Base-by-base conservation (phyloP, 176 grass and related monocot species). In the Oryza punctata region DNA sequence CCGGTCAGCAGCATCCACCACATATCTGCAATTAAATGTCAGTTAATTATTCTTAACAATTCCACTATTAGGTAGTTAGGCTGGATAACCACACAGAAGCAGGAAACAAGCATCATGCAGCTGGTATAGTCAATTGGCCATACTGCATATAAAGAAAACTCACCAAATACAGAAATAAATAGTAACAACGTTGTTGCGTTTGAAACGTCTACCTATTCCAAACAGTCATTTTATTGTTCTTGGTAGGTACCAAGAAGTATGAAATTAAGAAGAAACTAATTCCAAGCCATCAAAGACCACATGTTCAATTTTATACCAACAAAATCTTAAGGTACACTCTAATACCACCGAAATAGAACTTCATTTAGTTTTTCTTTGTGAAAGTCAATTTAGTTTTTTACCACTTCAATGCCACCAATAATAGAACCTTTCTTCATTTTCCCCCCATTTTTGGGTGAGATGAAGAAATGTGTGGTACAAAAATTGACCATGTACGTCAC, bases 1-100 rank as follows among this genome's bases (percentile, higher is more conserved):
- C 85, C 93, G 81, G 50, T 99, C 97, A 8, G 93, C 93, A 75
- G 93, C 91, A 86, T 99, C 97, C 35, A 99, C 93, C 14, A 99
- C 93, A 71, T 90, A 96, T 60, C 96, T 96, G 85, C 52, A 24
- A 86, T 79, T 64, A 72, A 73, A 85, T 81, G 13, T 69, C 3
- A 76, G 71, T 69, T 41, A 64, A 52, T 29, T 24, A 45, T 24
- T 40, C 50, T 77, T 63, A 63, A 67, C 82, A 15, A 52, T 41
- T 49, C 35, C 16, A 69, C 21, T 19, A 28, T 67, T 59, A 77
- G 4, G 21, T 27, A 66, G 30, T 65, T 26, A 50, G 27, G 70
- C 12, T 41, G 63, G 15, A 86, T 12, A 82, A 26, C n/a, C 18
- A 74, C 16, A n/a, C 82, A 63, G 0, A 75, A 19, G 15, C 24